Conservation (phyloP, 306 rosid species). For the Lithocarpus polystachyus region DNA sequence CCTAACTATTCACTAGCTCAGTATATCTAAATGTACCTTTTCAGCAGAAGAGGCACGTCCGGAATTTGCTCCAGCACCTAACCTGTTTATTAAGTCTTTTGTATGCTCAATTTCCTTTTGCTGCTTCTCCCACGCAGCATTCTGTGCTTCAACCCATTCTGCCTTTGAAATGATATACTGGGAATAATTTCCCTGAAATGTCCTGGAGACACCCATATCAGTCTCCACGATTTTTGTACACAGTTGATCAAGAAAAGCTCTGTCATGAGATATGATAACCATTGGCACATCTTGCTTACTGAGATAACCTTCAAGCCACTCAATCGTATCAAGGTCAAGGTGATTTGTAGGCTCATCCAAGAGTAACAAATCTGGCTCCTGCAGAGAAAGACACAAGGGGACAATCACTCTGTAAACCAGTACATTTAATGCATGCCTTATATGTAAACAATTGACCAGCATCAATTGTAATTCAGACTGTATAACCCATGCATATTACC, state of each 20-base stretch:
- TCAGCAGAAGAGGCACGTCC: constrained; percentile 97
- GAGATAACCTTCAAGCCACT: constrained; percentile 95
- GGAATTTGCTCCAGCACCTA: constrained; percentile 96
- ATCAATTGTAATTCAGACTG: neutral
- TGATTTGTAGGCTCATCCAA: constrained; percentile 97
- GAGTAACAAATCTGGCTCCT: constrained; percentile 93
- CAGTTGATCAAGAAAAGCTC: constrained; percentile 97
- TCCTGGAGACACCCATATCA: constrained; percentile 89
- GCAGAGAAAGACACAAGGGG: constrained; percentile 30
- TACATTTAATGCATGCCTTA: constrained; percentile 8
- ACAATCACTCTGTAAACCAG: neutral
- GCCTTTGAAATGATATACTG: constrained; percentile 69
- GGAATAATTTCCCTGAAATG: constrained; percentile 86
- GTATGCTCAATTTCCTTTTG: constrained; percentile 94
- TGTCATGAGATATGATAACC: constrained; percentile 96
- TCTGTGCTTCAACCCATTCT: constrained; percentile 82
- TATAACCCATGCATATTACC: neutral
- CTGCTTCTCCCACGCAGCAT: constrained; percentile 98
- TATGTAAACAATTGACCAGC: constrained; percentile 3
- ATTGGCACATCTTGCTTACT: constrained; percentile 90
- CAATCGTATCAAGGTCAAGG: constrained; percentile 96
- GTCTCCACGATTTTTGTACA: constrained; percentile 99
- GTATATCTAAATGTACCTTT: constrained; percentile 51
- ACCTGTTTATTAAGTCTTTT: constrained; percentile 70
- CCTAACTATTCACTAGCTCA: neutral